A percentile compares a stretch with the other conserved stretches of the same genome.
Conservation (phyloP, 2,329 filamentous ascomycete genomes). For the Pseudogymnoascus sp. region DNA sequence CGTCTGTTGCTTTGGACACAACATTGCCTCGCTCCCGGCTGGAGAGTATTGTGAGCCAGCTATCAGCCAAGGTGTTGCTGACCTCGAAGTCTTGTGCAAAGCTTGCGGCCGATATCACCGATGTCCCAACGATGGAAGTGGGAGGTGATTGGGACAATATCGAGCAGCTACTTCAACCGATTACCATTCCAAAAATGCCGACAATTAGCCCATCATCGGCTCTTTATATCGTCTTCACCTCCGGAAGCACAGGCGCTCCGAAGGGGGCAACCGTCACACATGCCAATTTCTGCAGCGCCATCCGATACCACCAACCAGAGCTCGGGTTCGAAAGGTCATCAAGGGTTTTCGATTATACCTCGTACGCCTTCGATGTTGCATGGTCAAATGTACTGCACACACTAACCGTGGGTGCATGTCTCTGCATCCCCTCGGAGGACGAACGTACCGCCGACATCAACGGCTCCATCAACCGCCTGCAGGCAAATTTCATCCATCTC, state of each 20-base stretch:
- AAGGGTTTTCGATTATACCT: conserved; percentile 33
- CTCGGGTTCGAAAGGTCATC: conserved; percentile 32
- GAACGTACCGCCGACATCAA: conserved; percentile 24
- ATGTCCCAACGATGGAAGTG: no score
- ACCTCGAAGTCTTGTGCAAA: neutral
- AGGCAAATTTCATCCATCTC: conserved; percentile 45
- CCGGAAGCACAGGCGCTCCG: conserved; percentile 43
- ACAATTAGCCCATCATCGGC: neutral
- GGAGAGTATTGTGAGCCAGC: conserved; percentile 15
- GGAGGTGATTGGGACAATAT: neutral
- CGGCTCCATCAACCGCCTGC: conserved; percentile 63
- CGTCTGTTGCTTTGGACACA: conserved; percentile 27
- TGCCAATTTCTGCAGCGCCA: conserved; percentile 17
- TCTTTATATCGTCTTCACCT: conserved; percentile 30
- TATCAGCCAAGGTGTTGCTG: neutral
- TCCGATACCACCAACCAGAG: conserved; percentile 22
- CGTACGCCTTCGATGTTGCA: conserved; percentile 1
- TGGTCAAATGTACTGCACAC: neutral
- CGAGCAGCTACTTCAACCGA: neutral
- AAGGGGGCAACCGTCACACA: conserved; percentile 41
- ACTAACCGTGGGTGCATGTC: conserved; percentile 17
- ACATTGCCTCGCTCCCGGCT: conserved; percentile 20
- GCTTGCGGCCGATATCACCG: no score
- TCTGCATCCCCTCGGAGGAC: conserved; percentile 61
- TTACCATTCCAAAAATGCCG: no score